Percentiles rank a stretch among this genome's conserved stretches.
These are phyloP conservation scores for Globisporangium rhizosaccharum DNA, from an alignment of 352 stramenopile species.

Conservation along the genomic window DNA sequence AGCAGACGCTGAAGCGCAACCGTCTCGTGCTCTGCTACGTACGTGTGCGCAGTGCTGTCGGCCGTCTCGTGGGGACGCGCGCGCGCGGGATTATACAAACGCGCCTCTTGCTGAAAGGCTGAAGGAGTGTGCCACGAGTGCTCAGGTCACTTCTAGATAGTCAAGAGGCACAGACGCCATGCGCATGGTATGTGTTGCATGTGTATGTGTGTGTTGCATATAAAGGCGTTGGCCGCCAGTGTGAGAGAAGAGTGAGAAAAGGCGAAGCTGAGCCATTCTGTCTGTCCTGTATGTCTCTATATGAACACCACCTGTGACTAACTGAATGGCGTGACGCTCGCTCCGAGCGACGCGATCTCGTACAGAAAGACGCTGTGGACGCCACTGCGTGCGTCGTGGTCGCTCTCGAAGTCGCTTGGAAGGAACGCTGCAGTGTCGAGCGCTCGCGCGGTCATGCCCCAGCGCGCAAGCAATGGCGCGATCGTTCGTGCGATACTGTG, in stretches of 20 bases:
- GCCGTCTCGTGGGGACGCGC: not conserved
- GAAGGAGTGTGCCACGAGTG: slow-evolving; percentile 3
- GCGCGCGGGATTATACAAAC: slow-evolving; percentile 11
- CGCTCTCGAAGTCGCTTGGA: not conserved
- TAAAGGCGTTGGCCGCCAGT: slow-evolving; percentile 4
- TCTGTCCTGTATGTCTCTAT: not conserved
- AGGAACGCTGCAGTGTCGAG: slow-evolving; percentile 33
- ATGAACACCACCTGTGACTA: slow-evolving; percentile 1
- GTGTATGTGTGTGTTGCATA: not conserved
- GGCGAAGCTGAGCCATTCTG: slow-evolving; percentile 66
- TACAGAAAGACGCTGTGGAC: slow-evolving; percentile 49
- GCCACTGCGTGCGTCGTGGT: not conserved
- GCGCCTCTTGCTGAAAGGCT: slow-evolving; percentile 10
- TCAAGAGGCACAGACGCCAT: slow-evolving; percentile 6
- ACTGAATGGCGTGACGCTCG: not conserved
- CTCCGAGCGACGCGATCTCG: slow-evolving; percentile 22
- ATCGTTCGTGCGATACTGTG: slow-evolving; percentile 50
- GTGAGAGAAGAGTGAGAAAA: slow-evolving; percentile 49
- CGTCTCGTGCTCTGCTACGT: slow-evolving; percentile 4
- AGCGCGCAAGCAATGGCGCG: slow-evolving; percentile 44
- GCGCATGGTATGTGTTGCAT: not conserved
- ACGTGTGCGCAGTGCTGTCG: not conserved
- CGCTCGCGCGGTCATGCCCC: slow-evolving; percentile 28
- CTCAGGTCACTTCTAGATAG: slow-evolving; percentile 6
- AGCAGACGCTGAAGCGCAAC: slow-evolving; percentile 8